phyloP scores from a whole-genome alignment of 352 stramenopile species.

The Phytopythium vexans region DNA sequence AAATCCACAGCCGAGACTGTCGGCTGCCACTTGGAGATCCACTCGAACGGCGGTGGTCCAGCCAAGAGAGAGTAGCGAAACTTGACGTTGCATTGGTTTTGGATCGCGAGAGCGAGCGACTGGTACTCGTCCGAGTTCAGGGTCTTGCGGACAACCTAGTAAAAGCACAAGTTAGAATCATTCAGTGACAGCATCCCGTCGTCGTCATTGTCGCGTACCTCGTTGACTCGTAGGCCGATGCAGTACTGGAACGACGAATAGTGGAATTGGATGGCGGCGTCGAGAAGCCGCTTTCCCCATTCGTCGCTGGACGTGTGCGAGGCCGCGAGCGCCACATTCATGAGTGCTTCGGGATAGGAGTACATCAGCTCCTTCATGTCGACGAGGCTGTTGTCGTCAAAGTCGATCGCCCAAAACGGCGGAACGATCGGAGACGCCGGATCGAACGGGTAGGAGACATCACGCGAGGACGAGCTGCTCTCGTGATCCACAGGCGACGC shows the following conservation, averaged over 20 bases:
- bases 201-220: constrained; percentile 7
- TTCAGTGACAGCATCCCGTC: no score
- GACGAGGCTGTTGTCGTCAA: constrained; percentile 13
- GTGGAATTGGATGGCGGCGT: constrained; percentile 27
- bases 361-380: constrained; percentile 16
- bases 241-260: constrained; percentile 28
- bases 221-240: constrained; percentile 12
- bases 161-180: no score
- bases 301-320: constrained; percentile 14
- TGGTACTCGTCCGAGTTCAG: constrained; percentile 12
- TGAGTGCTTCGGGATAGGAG: constrained; percentile 19
- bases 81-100: constrained; percentile 41
- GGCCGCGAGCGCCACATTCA: constrained; percentile 8
- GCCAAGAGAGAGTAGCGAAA: constrained; percentile 46
- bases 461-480: background rate
- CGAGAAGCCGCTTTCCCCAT: constrained; percentile 11
- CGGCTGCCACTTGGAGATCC: constrained; percentile 19
- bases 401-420: constrained; percentile 17
- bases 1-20: constrained; percentile 14
- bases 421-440: constrained; percentile 8
- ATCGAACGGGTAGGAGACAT: background rate
- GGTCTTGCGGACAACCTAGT: background rate
- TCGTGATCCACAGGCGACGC: background rate
- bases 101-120: constrained; percentile 13
- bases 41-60: constrained; percentile 35